A percentile compares a stretch with the other conserved stretches of the same genome.
Conservation (phyloP, 1,284 basidiomycete genomes). For the Pseudozyma thailandica region DNA sequence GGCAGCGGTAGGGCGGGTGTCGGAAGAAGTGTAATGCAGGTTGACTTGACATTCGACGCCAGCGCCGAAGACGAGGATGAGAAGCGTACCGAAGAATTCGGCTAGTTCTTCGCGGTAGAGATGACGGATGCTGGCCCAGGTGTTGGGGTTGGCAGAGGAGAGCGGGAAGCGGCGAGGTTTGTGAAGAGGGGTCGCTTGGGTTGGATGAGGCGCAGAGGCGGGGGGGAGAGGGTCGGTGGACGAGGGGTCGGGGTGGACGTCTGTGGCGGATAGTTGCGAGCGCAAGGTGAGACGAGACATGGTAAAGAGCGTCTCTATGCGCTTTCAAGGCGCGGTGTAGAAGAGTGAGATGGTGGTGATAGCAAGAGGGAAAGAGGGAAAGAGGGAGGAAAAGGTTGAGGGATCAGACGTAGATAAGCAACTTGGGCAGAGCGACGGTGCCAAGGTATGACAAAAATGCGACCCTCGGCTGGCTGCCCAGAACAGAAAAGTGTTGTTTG, state of each 20-base stretch:
- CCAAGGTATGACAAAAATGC: background rate
- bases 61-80: conserved; percentile 61
- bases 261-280: conserved; percentile 12
- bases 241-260: conserved; percentile 37
- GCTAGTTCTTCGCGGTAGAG: conserved; percentile 53
- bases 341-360: background rate
- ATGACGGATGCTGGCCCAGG: conserved; percentile 41
- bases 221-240: conserved; percentile 24
- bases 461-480: no score
- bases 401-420: no score
- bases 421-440: background rate
- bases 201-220: conserved; percentile 30
- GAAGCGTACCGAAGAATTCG: conserved; percentile 57
- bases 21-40: conserved; percentile 40
- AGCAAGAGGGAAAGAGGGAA: background rate
- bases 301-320: background rate
- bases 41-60: conserved; percentile 63
- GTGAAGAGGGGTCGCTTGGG: conserved; percentile 40
- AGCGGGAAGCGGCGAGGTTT: conserved; percentile 39
- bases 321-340: background rate
- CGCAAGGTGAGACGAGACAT: conserved; percentile 22
- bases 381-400: background rate
- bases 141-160: conserved; percentile 29
- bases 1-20: conserved; percentile 19
- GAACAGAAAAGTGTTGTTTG: no score